Evolutionary conservation across 2,329 filamentous ascomycete species (phyloP).

Genomic region (Stemphylium beticola): DNA sequence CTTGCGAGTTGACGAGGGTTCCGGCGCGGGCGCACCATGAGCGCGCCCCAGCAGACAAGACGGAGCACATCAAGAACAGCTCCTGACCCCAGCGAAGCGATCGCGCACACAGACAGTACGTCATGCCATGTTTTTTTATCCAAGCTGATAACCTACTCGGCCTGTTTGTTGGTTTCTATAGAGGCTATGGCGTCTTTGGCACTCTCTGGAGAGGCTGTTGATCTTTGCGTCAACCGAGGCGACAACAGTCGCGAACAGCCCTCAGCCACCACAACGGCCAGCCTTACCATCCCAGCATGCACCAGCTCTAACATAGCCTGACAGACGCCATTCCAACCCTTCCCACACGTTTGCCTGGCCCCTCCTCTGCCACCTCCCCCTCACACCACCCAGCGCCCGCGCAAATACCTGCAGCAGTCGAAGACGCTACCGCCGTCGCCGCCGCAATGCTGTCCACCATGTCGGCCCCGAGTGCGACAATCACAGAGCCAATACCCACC

Average conservation of each 20-base stretch:
- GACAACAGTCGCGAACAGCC: conserved; percentile 18
- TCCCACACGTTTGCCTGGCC: conserved; percentile 19
- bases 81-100: conserved; percentile 29
- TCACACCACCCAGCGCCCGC: conserved; percentile 41
- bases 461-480: conserved; percentile 27
- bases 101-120: conserved; percentile 31
- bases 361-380: conserved; percentile 54
- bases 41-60: conserved; percentile 45
- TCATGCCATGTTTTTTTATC: conserved; percentile 1
- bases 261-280: conserved; percentile 6
- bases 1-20: conserved; percentile 34
- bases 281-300: neutral
- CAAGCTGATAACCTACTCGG: neutral
- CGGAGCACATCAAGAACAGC: conserved; percentile 47
- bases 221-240: conserved; percentile 30
- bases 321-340: conserved; percentile 24
- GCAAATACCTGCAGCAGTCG: conserved; percentile 18
- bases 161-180: neutral
- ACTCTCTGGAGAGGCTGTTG: conserved; percentile 7
- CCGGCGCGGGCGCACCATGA: conserved; percentile 49
- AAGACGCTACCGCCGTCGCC: conserved; percentile 19
- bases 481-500: conserved; percentile 20
- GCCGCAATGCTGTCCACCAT: conserved; percentile 35
- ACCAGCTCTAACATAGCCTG: conserved; percentile 6
- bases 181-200: neutral